Evolutionary conservation across 306 rosid species (phyloP).

Genomic region (Lathyrus aphaca): DNA sequence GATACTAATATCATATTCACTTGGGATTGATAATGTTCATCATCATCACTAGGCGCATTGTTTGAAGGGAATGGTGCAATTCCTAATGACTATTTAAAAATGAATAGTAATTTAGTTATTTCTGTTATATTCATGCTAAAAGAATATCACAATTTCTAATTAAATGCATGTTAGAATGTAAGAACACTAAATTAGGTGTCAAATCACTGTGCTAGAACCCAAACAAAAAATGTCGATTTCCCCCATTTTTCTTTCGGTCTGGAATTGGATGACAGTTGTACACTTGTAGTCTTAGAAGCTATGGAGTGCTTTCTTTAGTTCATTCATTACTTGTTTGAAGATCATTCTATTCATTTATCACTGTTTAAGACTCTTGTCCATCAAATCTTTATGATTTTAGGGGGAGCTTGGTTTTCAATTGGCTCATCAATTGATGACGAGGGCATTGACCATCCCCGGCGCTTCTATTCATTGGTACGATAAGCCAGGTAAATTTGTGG

Average conservation of each 20-base stretch:
- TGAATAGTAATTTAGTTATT: not conserved
- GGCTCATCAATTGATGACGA: constrained; percentile 72
- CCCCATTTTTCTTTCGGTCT: constrained; percentile 2
- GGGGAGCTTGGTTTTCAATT: constrained; percentile 74
- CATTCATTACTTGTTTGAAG: constrained; percentile 20
- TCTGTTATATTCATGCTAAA: constrained; percentile 4
- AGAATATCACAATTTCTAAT: not conserved
- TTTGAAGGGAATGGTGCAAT: constrained; percentile 11
- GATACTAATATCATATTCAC: constrained; percentile 5
- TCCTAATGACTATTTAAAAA: constrained; percentile 1
- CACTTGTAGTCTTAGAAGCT: constrained; percentile 3
- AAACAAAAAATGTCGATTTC: constrained; percentile 2
- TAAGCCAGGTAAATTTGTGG: constrained; percentile 72
- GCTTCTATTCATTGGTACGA: constrained; percentile 95
- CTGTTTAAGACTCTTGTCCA: constrained; percentile 4
- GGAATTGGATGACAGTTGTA: constrained; percentile 26
- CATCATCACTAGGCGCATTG: not conserved
- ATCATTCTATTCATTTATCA: constrained; percentile 15
- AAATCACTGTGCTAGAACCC: constrained; percentile 6
- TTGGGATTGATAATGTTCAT: constrained; percentile 17
- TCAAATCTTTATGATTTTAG: constrained; percentile 49
- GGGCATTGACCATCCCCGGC: constrained; percentile 66
- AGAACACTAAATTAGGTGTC: constrained; percentile 19
- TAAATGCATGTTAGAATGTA: constrained; percentile 8
- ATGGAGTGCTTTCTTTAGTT: constrained; percentile 16